Evolutionary conservation across 1,284 basidiomycete species (phyloP), one percentile per base, ranked within the genome.

Genomic region (Malassezia slooffiae): DNA sequence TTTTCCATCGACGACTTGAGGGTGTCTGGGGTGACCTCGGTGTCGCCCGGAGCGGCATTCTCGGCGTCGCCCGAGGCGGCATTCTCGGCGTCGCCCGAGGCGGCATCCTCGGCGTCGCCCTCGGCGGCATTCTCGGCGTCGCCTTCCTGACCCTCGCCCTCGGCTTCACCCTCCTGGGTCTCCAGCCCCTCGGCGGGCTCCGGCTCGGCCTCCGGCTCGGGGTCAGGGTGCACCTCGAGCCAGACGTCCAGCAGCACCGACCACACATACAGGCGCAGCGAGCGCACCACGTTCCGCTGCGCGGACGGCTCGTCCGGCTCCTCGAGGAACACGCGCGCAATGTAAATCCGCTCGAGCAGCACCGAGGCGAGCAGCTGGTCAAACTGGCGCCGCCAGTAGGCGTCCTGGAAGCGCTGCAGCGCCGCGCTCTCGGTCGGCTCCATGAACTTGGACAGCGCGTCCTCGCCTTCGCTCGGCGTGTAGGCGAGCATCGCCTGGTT

Each of bases 371-470:
- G 29, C 13, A 37, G 30, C 37, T 48, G 46, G 38, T 48, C 46
- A 32, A 48, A 32, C 19, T 43, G 29, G 31, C 46, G 41, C 4
- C 24, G 22, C 40, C 46, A 42, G 36, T 48, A 48, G 1, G 46
- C 46, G 3, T 38, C 26, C 38, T 48, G 46, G 37, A 41, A 48
- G 19, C 10, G 11, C 20, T 43, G 19, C 22, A 48, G 34, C 13
- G 40, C 40, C 3, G 13, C 17, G 1, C 23, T 11, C 16, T 48
- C 46, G 13, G 30, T 34, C 8, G 17, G 10, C 6, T 28, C 41
- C 46, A 48, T 48, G 34, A 48, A 48, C 5, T 41, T 40, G 24
- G 43, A 40, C 27, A 48, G 43, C 16, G 41, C 46, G 35, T 48
- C 46, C 16, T 36, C 31, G 4, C 35, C 30, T 5, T 33, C 33